phyloP scores from a whole-genome alignment of 306 rosid genomes.

The Pyrus pyrifolia region DNA sequence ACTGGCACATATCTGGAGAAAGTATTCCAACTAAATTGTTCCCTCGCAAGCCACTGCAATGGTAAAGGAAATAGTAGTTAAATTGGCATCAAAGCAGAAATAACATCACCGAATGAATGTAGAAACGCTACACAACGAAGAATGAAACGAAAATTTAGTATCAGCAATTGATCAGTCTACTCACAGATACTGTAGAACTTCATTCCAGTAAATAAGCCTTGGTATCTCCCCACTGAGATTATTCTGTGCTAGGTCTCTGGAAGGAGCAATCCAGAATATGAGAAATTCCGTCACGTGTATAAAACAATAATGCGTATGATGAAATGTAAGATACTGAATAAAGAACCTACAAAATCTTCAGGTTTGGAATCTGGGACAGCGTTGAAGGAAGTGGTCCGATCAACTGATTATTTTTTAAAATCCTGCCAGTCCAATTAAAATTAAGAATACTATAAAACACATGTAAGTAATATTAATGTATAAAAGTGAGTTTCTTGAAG shows the following conservation, averaged over 20 bases:
- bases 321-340: not conserved
- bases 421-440: conserved; percentile 27
- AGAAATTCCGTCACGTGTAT: conserved; percentile 2
- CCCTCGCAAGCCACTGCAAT: conserved; percentile 76
- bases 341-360: conserved; percentile 76
- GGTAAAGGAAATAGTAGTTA: not conserved
- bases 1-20: conserved; percentile 93
- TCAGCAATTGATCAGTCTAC: conserved; percentile 15
- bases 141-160: not conserved
- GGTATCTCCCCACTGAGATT: conserved; percentile 96
- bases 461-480: not conserved
- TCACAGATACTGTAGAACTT: conserved; percentile 95
- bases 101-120: not conserved
- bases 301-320: not conserved
- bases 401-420: conserved; percentile 70
- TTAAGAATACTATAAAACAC: not conserved
- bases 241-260: conserved; percentile 86
- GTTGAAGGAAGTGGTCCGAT: conserved; percentile 97
- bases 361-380: conserved; percentile 92
- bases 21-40: conserved; percentile 81
- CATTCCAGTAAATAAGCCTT: conserved; percentile 96
- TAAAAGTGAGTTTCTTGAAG: not conserved
- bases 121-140: not conserved
- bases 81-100: not conserved
- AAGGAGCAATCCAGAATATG: not conserved